Percentiles rank a stretch among this genome's conserved stretches.
These are phyloP conservation scores for Aspergillus sergii DNA, from an alignment of 2,329 filamentous ascomycete species.

Conservation along the genomic window DNA sequence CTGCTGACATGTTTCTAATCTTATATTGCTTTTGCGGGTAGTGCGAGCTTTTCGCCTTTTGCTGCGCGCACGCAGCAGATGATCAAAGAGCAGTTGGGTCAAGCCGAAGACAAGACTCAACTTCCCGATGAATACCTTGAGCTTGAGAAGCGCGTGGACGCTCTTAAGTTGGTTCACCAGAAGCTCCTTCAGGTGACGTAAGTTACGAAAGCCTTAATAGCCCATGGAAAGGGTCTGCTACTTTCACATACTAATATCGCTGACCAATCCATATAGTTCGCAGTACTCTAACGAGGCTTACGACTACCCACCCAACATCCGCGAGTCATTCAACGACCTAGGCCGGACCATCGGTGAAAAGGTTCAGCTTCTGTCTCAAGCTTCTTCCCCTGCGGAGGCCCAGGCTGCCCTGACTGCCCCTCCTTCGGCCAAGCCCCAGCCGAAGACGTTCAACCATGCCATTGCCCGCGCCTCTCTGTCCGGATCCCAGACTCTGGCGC, in stretches of 20 bases:
- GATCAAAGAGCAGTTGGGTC: slow-evolving; percentile 95
- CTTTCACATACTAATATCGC: slow-evolving; percentile 2
- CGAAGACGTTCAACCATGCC: slow-evolving; percentile 97
- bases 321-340: slow-evolving; percentile 95
- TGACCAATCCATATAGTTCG: slow-evolving; percentile 57
- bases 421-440: slow-evolving; percentile 88
- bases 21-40: slow-evolving; percentile 56
- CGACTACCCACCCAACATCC: slow-evolving; percentile 97
- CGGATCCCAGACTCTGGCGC: slow-evolving; percentile 82
- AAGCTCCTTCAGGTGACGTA: slow-evolving; percentile 97
- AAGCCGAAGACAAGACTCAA: slow-evolving; percentile 96
- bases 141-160: slow-evolving; percentile 97
- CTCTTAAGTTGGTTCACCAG: slow-evolving; percentile 93
- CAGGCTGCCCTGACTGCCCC: slow-evolving; percentile 91
- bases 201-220: slow-evolving; percentile 42
- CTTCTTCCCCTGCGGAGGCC: slow-evolving; percentile 84
- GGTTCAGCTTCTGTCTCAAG: slow-evolving; percentile 83
- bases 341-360: slow-evolving; percentile 96
- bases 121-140: slow-evolving; percentile 97
- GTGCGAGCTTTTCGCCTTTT: slow-evolving; percentile 86
- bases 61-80: slow-evolving; percentile 94
- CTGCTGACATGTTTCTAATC: slow-evolving; percentile 33
- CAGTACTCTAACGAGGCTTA: slow-evolving; percentile 87
- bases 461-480: slow-evolving; percentile 86
- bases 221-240: not conserved